Percentiles rank a stretch among this genome's conserved stretches.
These are phyloP conservation scores for Globisporangium barbulae DNA, from an alignment of 352 stramenopile species.

Conservation along the genomic window DNA sequence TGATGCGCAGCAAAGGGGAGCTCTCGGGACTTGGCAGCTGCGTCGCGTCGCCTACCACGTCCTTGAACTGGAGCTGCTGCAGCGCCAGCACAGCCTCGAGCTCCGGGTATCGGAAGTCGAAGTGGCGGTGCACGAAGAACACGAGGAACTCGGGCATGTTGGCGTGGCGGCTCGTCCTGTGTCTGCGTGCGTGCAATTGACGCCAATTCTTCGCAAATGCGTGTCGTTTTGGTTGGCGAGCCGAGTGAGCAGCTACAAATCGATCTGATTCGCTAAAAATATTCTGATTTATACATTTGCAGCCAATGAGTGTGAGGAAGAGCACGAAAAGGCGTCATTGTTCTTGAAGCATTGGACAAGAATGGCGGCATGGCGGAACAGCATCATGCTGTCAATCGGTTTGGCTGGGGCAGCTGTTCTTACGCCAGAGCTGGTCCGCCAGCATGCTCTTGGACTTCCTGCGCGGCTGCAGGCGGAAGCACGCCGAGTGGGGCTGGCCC, in stretches of 20 bases:
- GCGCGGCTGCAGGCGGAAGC: slow-evolving; percentile 6
- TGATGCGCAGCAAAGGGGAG: slow-evolving; percentile 63
- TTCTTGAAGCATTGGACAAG: background rate
- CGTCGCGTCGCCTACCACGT: slow-evolving; percentile 27
- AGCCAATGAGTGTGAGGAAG: slow-evolving; percentile 9
- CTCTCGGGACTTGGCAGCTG: slow-evolving; percentile 41
- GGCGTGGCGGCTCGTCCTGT: background rate
- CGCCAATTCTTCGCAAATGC: no score
- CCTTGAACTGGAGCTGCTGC: slow-evolving; percentile 37
- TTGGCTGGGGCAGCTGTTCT: background rate
- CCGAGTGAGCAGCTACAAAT: background rate
- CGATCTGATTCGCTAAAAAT: slow-evolving; percentile 1
- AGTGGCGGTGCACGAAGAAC: slow-evolving; percentile 83
- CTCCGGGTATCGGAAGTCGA: slow-evolving; percentile 80
- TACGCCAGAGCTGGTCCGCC: slow-evolving; percentile 19
- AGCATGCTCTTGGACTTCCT: slow-evolving; percentile 8
- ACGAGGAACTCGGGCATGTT: slow-evolving; percentile 71
- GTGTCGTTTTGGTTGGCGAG: slow-evolving; percentile 12
- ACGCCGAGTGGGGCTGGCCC: background rate
- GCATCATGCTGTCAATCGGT: background rate
- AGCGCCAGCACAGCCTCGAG: slow-evolving; percentile 71
- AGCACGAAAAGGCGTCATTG: background rate
- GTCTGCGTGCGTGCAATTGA: no score
- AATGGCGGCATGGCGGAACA: background rate
- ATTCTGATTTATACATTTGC: background rate